Evolutionary conservation across 495 filamentous ascomycete genomes (phyloP).

Genomic region (Aspergillus haitiensis): DNA sequence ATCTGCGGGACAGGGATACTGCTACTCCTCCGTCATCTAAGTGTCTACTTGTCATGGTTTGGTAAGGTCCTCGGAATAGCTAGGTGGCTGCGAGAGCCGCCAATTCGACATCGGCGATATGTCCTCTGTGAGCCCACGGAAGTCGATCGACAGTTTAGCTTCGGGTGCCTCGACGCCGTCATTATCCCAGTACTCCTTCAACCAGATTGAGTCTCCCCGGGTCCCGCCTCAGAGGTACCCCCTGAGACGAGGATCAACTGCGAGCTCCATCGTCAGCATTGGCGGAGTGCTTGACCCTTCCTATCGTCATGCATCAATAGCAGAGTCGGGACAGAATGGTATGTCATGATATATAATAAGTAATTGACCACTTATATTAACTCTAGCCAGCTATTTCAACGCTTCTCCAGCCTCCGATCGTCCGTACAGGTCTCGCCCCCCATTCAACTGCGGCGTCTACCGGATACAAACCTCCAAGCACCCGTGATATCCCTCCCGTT

Average conservation of each 20-base stretch:
- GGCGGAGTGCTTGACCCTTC: conserved; percentile 72
- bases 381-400: conserved; percentile 76
- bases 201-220: conserved; percentile 44
- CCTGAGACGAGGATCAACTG: conserved; percentile 73
- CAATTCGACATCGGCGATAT: conserved; percentile 52
- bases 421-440: conserved; percentile 80
- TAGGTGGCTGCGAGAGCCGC: conserved; percentile 43
- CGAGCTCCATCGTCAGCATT: conserved; percentile 83
- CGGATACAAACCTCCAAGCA: conserved; percentile 78
- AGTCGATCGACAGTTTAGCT: conserved; percentile 67
- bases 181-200: conserved; percentile 60
- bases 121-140: conserved; percentile 64
- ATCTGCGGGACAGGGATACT: conserved; percentile 7
- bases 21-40: conserved; percentile 5
- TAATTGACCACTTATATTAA: conserved; percentile 7
- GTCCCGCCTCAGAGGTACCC: conserved; percentile 46
- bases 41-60: conserved; percentile 45
- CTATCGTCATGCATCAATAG: conserved; percentile 59
- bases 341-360: conserved; percentile 9
- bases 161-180: conserved; percentile 53
- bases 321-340: conserved; percentile 82
- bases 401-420: conserved; percentile 84
- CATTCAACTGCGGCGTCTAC: conserved; percentile 66
- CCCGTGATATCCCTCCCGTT: conserved; percentile 92
- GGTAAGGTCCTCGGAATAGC: conserved; percentile 38